These are phyloP conservation scores for Tremella fuciformis DNA, from an alignment of 768 basidiomycete species.

Conservation along the genomic window DNA sequence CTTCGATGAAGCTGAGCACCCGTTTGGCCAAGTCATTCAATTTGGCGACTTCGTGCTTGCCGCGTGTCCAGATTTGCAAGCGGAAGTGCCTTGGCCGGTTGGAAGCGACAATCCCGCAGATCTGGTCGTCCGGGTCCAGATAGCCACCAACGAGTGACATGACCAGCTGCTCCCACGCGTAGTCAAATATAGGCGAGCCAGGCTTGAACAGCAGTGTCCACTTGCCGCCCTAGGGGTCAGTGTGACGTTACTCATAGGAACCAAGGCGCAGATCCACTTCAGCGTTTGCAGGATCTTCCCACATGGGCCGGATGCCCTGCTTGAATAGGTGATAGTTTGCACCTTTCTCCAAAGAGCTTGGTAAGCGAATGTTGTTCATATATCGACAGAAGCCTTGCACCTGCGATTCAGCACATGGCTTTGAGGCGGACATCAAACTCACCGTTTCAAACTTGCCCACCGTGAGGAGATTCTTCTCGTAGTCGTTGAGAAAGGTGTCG, in stretches of 20 bases:
- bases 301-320: constrained; percentile 61
- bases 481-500: constrained; percentile 43
- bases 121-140: constrained; percentile 66
- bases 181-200: constrained; percentile 67
- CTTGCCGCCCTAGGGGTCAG: constrained; percentile 64
- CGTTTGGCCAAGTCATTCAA: constrained; percentile 80
- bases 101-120: constrained; percentile 75
- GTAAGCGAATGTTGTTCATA: constrained; percentile 53
- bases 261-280: constrained; percentile 49
- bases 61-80: constrained; percentile 86
- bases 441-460: constrained; percentile 86
- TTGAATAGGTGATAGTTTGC: constrained; percentile 96
- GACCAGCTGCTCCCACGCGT: constrained; percentile 84
- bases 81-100: constrained; percentile 80
- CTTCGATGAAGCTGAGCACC: constrained; percentile 74
- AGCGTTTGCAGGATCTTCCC: constrained; percentile 90
- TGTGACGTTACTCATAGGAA: background rate
- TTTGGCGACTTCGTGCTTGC: constrained; percentile 78
- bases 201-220: constrained; percentile 94
- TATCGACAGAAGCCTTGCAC: constrained; percentile 45
- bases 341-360: constrained; percentile 80
- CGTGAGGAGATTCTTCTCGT: constrained; percentile 66
- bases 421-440: constrained; percentile 11
- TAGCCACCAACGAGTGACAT: constrained; percentile 86
- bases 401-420: constrained; percentile 12